Base-by-base conservation (phyloP, 306 rosid species). In the Corylus americana region DNA sequence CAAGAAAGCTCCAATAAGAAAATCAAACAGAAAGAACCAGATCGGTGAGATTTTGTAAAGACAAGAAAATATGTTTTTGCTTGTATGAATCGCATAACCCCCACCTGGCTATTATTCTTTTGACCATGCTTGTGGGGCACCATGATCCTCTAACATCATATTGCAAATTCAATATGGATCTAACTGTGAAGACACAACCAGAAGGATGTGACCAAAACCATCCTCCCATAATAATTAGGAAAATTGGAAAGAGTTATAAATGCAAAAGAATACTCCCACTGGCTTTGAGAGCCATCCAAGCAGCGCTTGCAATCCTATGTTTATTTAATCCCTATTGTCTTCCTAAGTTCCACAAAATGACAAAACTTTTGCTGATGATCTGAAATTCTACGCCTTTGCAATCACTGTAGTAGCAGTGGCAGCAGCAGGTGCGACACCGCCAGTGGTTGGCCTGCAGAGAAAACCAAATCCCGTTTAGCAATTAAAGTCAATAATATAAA, bases 381-480 rank as follows among this genome's bases (percentile, higher is more conserved):
- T 49, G 54, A 67, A 45, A 58, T 54, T 75, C 80, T 85, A 82
- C 20, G 47, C 85, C 77, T 76, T 85, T 50, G 77, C 82, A 31
- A 73, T 74, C 73, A 75, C 87, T 2, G 76, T 29, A 59, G 75
- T 73, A 13, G 87, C 79, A 51, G 91, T 67, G 20, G 89, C 35
- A 1, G 89, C 71, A 17, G 90, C 70, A 35, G 95, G 91, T n/a
- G 90, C 83, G 49, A 86, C 90, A 63, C 97, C 97, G 29, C 99
- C 99, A 10, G 99, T 95, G 35, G 99, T 95, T 76, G 99, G 98
- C 90, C 99, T 95, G 88, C 37, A 76, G 50, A 76, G 3, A 85
- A 85, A 55, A 78, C 37, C 62, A 47, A 79, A 55, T 49, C 25
- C 69, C 62, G 74, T 75, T 59, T 45, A 66, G 70, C 63, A 58